Base-by-base conservation (phyloP, 768 basidiomycete species). In the Kwoniella dejecticola region DNA sequence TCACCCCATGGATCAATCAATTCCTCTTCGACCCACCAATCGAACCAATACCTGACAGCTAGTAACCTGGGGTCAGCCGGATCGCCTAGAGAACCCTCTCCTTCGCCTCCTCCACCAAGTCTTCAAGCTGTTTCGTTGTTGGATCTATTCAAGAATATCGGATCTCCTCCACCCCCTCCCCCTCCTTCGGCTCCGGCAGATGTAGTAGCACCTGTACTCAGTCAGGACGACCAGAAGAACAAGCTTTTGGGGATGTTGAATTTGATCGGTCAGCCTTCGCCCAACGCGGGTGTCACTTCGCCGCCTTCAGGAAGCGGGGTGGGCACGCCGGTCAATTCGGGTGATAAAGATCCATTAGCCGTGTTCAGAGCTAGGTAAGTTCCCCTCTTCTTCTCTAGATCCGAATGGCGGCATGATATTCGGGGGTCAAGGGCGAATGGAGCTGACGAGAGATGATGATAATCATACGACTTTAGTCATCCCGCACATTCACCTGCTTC, bases 231-330 rank as follows among this genome's bases (percentile, higher is more conserved):
- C 57, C 57, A 56, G 45, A 52, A 66, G 45, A 63, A 59, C 19
- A 57, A 42, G 10, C 41, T 74, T 4, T 48, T 74, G n/a, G 65
- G 69, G 3, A 70, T 74, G 69, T 60, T 74, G 44, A 68, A 63
- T 24, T 41, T 12, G 33, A 57, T 66, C 24, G 55, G 54, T 23
- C 46, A 48, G n/a, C 4, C 47, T 46, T n/a, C 19, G 19, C 42
- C 42, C 21, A 31, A 42, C 13, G 26, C 52, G 21, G 45, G 44
- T 6, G 55, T 53, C 3, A 49, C 41, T 12, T 62, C 67, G n/a
- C 63, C 64, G 6, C n/a, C n/a, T 29, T 38, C 17, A 5, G 48
- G 46, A 21, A 44, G 44, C 12, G n/a, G 17, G 13, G 50, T 38
- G 4, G 19, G 24, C 36, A 31, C 63, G 4, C 49, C 57, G n/a